Conservation (phyloP, 108 stramenopile genomes). For the Bacterosira constricta region DNA sequence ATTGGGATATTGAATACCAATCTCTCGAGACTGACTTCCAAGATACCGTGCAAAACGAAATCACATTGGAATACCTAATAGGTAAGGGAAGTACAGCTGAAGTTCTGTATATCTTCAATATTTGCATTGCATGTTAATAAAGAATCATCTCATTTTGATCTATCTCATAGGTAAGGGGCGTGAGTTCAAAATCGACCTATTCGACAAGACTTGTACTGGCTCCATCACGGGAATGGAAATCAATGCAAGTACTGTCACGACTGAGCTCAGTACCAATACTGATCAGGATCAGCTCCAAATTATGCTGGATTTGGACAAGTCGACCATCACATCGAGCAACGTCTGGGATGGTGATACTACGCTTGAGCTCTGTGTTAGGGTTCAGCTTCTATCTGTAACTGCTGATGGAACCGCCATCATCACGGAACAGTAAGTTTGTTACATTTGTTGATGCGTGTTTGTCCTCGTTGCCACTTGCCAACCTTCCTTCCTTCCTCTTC, state of each 20-base stretch:
- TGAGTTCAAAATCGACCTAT: slow-evolving; percentile 15
- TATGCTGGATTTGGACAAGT: slow-evolving; percentile 16
- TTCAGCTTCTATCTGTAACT: slow-evolving; percentile 20
- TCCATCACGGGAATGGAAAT: slow-evolving; percentile 23
- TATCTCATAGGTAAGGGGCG: slow-evolving; percentile 13
- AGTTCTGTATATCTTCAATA: too few relatives aligned
- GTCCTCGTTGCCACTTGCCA: background rate
- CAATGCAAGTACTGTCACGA: background rate
- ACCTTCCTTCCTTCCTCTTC: background rate
- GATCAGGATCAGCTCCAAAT: slow-evolving; percentile 27
- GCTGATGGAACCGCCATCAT: slow-evolving; percentile 13
- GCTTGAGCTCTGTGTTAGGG: slow-evolving; percentile 31
- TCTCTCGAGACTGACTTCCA: slow-evolving; percentile 10
- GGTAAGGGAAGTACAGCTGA: background rate
- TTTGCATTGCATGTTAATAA: too few relatives aligned
- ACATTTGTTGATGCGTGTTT: background rate
- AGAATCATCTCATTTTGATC: slow-evolving; percentile 1
- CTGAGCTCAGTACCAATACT: background rate
- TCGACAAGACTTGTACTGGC: slow-evolving; percentile 18
- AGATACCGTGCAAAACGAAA: slow-evolving; percentile 12
- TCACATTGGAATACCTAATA: slow-evolving; percentile 5
- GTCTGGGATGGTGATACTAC: slow-evolving; percentile 12
- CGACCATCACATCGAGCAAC: slow-evolving; percentile 8
- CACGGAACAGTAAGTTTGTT: slow-evolving; percentile 24
- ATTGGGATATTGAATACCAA: slow-evolving; percentile 37